Evolutionary conservation across 2,329 filamentous ascomycete genomes (phyloP), one percentile per base, ranked within the genome.

Genomic region (Colletotrichum cordylinicola): DNA sequence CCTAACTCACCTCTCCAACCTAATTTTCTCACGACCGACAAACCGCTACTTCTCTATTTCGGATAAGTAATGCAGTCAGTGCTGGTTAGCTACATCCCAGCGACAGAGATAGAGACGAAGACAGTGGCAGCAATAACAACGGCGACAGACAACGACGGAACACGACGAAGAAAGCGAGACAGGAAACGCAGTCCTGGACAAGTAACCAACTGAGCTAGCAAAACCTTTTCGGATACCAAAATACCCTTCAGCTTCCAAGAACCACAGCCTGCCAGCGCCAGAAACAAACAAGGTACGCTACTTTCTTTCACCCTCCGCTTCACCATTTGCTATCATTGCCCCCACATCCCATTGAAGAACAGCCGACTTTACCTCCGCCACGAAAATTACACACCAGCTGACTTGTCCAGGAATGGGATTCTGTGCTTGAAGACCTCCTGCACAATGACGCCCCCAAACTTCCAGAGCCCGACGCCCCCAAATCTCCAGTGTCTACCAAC

Each of bases 121-220:
- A 12, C 18, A n/a, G 18, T 43, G 18, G 39, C 39, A 43, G 18
- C 39, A 43, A n/a, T 3, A n/a, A n/a, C 43, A 10, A 48, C 10
- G 16, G 6, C n/a, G 43, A 48, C 6, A 0, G 18, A 48, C 43
- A n/a, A 0, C 4, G n/a, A n/a, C n/a, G n/a, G 8, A 8, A 33
- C 2, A 48, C 43, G 43, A 0, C 4, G 10, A n/a, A 5, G n/a
- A 48, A 43, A 43, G 39, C 39, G 39, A n/a, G 10, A 0, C 18
- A 10, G 39, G 18, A 12, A n/a, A 4, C 10, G 0, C 0, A 3
- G 39, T 43, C 18, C 39, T n/a, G 1, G 18, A 43, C n/a, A n/a
- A n/a, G n/a, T 4, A n/a, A 3, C 39, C 39, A 43, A 12, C 18
- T n/a, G 39, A 43, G 39, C 39, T n/a, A 43, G 4, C 18, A 43